A percentile compares a stretch with the other conserved stretches of the same genome.
phyloP scores from a whole-genome alignment of 208 protist species.

The Trichomonas gallinae region DNA sequence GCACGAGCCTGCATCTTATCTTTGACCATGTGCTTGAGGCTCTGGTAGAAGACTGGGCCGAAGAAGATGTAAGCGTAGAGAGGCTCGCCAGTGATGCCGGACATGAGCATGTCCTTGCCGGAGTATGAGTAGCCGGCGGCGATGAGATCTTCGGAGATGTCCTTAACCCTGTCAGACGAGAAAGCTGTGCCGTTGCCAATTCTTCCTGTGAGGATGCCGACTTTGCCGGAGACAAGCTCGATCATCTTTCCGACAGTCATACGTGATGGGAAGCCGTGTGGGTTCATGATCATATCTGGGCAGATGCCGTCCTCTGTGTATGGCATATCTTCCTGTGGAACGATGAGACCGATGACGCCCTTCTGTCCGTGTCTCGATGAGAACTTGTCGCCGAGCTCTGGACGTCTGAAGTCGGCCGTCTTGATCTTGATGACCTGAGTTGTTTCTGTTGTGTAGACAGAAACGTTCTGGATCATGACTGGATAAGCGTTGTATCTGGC shows the following conservation, averaged over 20 bases:
- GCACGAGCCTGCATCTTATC: constrained; percentile 98
- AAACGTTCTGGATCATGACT: constrained; percentile 24
- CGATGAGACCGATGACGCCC: constrained; percentile 92
- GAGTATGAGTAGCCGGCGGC: constrained; percentile 80
- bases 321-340: constrained; percentile 92
- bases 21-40: constrained; percentile 97
- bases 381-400: constrained; percentile 95
- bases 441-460: constrained; percentile 30
- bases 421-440: constrained; percentile 69
- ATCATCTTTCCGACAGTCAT: constrained; percentile 99
- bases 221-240: constrained; percentile 94
- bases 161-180: constrained; percentile 71
- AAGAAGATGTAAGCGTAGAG: constrained; percentile 94
- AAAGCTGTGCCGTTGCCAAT: constrained; percentile 87
- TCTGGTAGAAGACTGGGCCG: constrained; percentile 99
- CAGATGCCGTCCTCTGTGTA: constrained; percentile 85
- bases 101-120: constrained; percentile 85
- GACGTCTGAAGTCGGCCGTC: constrained; percentile 67
- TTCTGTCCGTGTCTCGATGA: constrained; percentile 98
- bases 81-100: constrained; percentile 85
- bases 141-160: constrained; percentile 67
- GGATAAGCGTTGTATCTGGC: background rate
- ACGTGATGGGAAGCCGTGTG: constrained; percentile 97
- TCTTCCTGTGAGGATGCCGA: constrained; percentile 53
- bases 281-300: constrained; percentile 99